Evolutionary conservation across 176 grass and related monocot genomes (phyloP).

Genomic region (Hsuehochloa calcarea): DNA sequence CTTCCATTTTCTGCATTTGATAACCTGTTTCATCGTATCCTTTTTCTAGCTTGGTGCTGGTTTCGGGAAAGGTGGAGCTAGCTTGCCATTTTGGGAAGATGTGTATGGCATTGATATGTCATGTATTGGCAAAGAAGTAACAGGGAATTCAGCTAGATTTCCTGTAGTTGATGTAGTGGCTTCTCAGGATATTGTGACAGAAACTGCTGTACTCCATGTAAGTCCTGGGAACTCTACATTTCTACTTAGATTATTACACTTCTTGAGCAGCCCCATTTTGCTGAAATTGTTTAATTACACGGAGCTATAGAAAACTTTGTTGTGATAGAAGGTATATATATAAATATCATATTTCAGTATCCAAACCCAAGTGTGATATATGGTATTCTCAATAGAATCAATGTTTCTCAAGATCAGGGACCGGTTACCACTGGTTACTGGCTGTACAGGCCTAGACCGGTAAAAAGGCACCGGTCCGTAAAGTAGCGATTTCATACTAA

Average conservation of each 20-base stretch:
- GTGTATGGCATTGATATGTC: slow-evolving; percentile 97
- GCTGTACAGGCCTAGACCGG: too few species aligned
- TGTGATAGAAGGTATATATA: background rate
- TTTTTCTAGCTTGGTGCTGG: slow-evolving; percentile 73
- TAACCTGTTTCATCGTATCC: slow-evolving; percentile 20
- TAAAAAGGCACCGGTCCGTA: too few species aligned
- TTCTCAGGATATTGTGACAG: slow-evolving; percentile 73
- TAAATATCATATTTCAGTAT: background rate
- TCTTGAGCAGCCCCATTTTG: background rate
- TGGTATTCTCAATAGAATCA: background rate
- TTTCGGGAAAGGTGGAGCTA: slow-evolving; percentile 89
- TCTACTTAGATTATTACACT: slow-evolving; percentile 14
- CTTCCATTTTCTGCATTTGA: background rate
- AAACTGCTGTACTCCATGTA: slow-evolving; percentile 73
- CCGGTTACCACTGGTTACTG: too few species aligned
- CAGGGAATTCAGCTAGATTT: slow-evolving; percentile 49
- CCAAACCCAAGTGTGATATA: background rate
- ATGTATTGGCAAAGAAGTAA: slow-evolving; percentile 78
- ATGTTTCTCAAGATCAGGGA: background rate
- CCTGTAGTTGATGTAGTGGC: slow-evolving; percentile 72
- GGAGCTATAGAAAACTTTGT: background rate
- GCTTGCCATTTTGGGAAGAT: slow-evolving; percentile 92
- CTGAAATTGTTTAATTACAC: background rate
- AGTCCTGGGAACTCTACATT: slow-evolving; percentile 26
- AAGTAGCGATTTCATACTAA: too few species aligned